Evolutionary conservation across 345 rosid genomes (phyloP).

Genomic region (Gossypium herbaceum): DNA sequence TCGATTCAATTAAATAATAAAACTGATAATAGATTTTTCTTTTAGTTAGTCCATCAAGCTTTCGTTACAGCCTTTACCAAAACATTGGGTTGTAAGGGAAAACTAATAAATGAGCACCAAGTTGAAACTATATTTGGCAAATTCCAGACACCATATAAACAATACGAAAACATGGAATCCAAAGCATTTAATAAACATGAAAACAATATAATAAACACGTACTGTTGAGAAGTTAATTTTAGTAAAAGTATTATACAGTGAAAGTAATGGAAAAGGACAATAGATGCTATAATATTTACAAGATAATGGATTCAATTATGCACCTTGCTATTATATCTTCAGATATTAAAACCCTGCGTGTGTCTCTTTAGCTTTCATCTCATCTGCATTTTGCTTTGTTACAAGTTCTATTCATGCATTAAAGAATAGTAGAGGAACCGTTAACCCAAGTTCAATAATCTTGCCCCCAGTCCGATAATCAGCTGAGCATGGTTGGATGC

Average conservation of each 20-base stretch:
- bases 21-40: no score
- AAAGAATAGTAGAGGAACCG: neutral
- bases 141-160: neutral
- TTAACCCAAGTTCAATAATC: conserved; percentile 32
- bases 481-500: conserved; percentile 91
- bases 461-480: conserved; percentile 22
- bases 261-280: neutral
- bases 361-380: neutral
- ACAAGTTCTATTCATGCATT: neutral
- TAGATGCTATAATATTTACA: neutral
- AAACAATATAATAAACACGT: neutral
- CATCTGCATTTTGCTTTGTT: neutral
- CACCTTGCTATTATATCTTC: neutral
- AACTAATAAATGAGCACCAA: neutral
- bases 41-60: neutral
- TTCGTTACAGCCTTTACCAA: neutral
- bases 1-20: no score
- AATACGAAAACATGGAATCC: neutral
- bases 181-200: neutral
- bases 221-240: neutral
- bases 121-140: neutral
- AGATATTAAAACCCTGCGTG: neutral
- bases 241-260: neutral
- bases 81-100: neutral
- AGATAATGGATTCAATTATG: neutral